phyloP scores from a whole-genome alignment of 805 yeast species.

The Candida michaelii region DNA sequence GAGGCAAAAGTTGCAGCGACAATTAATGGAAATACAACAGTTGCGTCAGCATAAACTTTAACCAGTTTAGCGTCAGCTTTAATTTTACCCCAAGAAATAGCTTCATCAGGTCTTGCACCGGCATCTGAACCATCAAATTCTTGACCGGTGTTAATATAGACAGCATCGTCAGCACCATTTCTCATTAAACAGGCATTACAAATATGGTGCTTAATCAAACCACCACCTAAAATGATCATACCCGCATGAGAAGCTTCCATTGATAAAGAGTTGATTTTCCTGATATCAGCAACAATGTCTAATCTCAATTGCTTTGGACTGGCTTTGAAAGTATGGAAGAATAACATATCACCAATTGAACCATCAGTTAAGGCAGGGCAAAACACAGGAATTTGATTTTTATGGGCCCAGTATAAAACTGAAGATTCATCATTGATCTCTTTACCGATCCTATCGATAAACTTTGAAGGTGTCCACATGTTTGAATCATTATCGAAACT shows the following conservation, averaged over 20 bases:
- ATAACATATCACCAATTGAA: slow-evolving; percentile 97
- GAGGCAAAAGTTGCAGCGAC: slow-evolving; percentile 98
- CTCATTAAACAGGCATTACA: slow-evolving; percentile 98
- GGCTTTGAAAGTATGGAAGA: slow-evolving; percentile 95
- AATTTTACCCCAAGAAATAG: slow-evolving; percentile 98
- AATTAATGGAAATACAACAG: slow-evolving; percentile 90
- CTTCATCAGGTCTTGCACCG: slow-evolving; percentile 99
- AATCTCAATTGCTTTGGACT: slow-evolving; percentile 86
- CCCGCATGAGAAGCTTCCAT: slow-evolving; percentile 96
- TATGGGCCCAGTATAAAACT: slow-evolving; percentile 97
- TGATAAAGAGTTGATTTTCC: slow-evolving; percentile 87
- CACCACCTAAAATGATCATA: slow-evolving; percentile 96
- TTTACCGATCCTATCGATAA: slow-evolving; percentile 90
- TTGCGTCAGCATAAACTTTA: slow-evolving; percentile 93
- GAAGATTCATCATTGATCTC: slow-evolving; percentile 93
- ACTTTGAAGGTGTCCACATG: slow-evolving; percentile 93
- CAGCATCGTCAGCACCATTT: slow-evolving; percentile 98
- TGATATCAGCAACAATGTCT: slow-evolving; percentile 92
- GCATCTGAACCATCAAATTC: slow-evolving; percentile 99
- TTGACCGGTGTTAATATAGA: slow-evolving; percentile 95
- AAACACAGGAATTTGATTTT: slow-evolving; percentile 92
- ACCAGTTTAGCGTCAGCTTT: slow-evolving; percentile 90
- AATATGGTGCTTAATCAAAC: slow-evolving; percentile 93
- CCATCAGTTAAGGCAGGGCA: slow-evolving; percentile 99
- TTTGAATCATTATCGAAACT: slow-evolving; percentile 53